Evolutionary conservation across 441 rosid species (phyloP), one percentile per base, ranked within the genome.

Genomic region (Adansonia gregorii): DNA sequence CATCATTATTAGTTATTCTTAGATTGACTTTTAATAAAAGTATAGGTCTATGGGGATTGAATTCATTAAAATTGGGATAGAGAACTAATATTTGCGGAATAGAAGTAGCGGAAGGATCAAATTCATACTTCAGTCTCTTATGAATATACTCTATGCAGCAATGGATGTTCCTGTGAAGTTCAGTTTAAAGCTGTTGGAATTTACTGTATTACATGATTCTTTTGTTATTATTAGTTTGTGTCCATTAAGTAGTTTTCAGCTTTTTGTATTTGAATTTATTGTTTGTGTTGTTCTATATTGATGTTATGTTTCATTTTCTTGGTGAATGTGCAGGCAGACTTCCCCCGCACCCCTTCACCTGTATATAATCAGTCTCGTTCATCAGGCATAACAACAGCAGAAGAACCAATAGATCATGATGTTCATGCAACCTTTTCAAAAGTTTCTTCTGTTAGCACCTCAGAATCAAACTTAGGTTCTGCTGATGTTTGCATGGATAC

Each of bases 281-380:
- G 69, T 17, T 31, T 73, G 41, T 67, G 39, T 65, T 51, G 19
- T 76, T 69, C 71, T 74, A 51, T 39, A 51, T 56, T 77, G 64
- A 63, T 55, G 19, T 59, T 46, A 19, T 70, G 31, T 35, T 77
- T 63, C 48, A 4, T 65, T 75, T 72, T 66, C 63, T 48, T 81
- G 78, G 61, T 77, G 75, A 66, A 78, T 79, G 61, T 88, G 80
- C 71, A 90, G 92, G 89, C 85, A 82, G 91, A 88, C 76, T 88
- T 89, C 75, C 90, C 90, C 65, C 97, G 93, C 72, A 90, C 94
- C 68, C 95, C 91, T 76, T 90, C 89, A 81, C 97, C 90, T 84
- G 91, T 94, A 55, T 93, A 86, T 86, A 90, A 82, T 86, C 94
- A 83, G 83, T 87, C 92, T 83, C 95, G 90, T 74, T 79, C 94